These are phyloP conservation scores for Prunus mume DNA, from an alignment of 306 rosid genomes.

Conservation along the genomic window DNA sequence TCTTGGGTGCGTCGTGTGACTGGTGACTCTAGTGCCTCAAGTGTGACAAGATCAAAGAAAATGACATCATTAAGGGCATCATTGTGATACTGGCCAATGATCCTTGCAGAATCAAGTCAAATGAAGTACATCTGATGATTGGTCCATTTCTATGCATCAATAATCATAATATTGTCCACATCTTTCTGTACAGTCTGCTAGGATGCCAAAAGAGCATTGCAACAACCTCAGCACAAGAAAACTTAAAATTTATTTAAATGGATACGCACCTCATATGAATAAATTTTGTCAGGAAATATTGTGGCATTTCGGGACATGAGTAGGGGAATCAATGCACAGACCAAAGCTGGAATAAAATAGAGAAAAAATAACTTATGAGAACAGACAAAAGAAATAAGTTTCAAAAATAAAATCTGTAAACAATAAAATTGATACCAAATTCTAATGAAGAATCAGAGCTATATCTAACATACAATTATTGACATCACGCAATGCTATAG, in stretches of 20 bases:
- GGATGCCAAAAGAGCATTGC: constrained; percentile 5
- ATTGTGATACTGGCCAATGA: background rate
- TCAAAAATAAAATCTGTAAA: background rate
- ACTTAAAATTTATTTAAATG: background rate
- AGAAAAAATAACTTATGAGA: constrained; percentile 17
- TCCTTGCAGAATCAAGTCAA: background rate
- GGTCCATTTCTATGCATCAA: background rate
- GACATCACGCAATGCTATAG: constrained; percentile 62
- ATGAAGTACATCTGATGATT: background rate
- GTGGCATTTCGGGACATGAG: constrained; percentile 87
- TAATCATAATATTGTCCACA: background rate
- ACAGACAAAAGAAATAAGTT: too few species aligned
- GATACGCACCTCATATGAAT: constrained; percentile 66
- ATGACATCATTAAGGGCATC: background rate
- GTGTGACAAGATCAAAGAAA: background rate
- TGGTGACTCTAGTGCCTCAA: background rate
- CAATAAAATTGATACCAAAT: constrained; percentile 17
- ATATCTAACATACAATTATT: constrained; percentile 64
- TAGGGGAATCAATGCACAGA: constrained; percentile 86
- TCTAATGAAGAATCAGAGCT: constrained; percentile 15
- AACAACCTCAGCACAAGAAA: constrained; percentile 12
- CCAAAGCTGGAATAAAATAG: constrained; percentile 67
- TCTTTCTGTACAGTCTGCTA: background rate
- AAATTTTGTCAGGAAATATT: constrained; percentile 76
- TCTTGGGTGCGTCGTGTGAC: background rate